A percentile compares a stretch with the other conserved stretches of the same genome.
phyloP scores from a whole-genome alignment of 2,329 filamentous ascomycete genomes.

The Ophiostoma himal-ulmi region DNA sequence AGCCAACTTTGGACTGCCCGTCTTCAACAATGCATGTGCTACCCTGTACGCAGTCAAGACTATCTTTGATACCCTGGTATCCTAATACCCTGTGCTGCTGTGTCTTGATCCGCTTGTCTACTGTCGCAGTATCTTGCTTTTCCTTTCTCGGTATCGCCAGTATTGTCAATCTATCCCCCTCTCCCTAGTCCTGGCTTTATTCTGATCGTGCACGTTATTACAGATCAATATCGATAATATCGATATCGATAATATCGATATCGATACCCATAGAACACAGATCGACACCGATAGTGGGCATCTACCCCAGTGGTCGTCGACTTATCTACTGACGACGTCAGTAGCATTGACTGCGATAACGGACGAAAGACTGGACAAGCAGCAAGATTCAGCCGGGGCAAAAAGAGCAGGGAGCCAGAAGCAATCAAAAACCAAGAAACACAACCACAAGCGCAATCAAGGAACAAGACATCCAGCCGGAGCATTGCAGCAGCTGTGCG shows the following conservation, averaged over 20 bases:
- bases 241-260: not conserved
- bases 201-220: not conserved
- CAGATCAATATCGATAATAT: not conserved
- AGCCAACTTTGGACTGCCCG: not conserved
- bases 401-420: not conserved
- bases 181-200: not conserved
- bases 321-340: not conserved
- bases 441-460: not conserved
- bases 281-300: not conserved
- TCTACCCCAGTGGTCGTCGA: not conserved
- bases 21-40: not conserved
- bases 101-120: not conserved
- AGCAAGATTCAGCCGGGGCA: not conserved
- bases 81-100: not conserved
- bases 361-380: not conserved
- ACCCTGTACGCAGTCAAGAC: not conserved
- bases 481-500: constrained; percentile 16
- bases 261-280: not conserved
- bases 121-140: not conserved
- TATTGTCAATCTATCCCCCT: not conserved
- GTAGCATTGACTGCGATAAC: not conserved
- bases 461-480: not conserved
- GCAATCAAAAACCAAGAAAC: not conserved
- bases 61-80: too few relatives aligned
- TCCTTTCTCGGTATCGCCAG: not conserved